phyloP scores from a whole-genome alignment of 192 early-diverging fungal genomes.

The Linnemannia elongata region DNA sequence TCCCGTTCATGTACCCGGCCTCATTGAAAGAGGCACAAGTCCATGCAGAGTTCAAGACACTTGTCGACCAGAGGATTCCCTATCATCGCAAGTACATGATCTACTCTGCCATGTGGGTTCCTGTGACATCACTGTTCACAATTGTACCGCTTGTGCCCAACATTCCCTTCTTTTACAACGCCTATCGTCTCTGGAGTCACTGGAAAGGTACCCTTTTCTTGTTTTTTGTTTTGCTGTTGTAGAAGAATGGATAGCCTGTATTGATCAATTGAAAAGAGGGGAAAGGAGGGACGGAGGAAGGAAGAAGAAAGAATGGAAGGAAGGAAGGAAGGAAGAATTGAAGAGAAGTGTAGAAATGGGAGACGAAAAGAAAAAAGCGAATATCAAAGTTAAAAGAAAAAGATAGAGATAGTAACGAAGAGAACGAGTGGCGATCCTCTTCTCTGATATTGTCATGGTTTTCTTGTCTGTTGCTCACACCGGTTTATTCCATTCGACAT shows the following conservation, averaged over 20 bases:
- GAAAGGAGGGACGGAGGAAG: too few species aligned
- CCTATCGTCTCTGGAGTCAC: slow-evolving; percentile 85
- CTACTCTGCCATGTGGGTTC: slow-evolving; percentile 75
- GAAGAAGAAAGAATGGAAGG: too few species aligned
- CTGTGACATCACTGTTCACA: slow-evolving; percentile 76
- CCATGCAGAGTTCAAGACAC: slow-evolving; percentile 56
- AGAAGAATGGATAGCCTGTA: too few species aligned
- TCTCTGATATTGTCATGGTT: too few species aligned
- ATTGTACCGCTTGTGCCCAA: slow-evolving; percentile 83
- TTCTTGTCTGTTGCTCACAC: too few species aligned
- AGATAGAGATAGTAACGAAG: too few species aligned
- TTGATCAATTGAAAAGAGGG: too few species aligned
- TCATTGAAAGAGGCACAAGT: slow-evolving; percentile 61
- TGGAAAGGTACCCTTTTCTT: slow-evolving; percentile 71
- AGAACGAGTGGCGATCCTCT: too few species aligned
- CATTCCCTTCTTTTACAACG: slow-evolving; percentile 83
- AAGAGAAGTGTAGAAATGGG: too few species aligned
- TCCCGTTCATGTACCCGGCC: slow-evolving; percentile 64
- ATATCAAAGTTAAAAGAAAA: too few species aligned
- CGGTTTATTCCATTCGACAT: neutral
- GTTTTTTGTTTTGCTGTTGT: neutral
- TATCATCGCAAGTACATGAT: slow-evolving; percentile 82
- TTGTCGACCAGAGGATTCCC: slow-evolving; percentile 65
- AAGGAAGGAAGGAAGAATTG: too few species aligned
- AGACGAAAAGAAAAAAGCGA: too few species aligned